Conservation (phyloP, 1,284 basidiomycete genomes). For the Schizopora paradoxa region DNA sequence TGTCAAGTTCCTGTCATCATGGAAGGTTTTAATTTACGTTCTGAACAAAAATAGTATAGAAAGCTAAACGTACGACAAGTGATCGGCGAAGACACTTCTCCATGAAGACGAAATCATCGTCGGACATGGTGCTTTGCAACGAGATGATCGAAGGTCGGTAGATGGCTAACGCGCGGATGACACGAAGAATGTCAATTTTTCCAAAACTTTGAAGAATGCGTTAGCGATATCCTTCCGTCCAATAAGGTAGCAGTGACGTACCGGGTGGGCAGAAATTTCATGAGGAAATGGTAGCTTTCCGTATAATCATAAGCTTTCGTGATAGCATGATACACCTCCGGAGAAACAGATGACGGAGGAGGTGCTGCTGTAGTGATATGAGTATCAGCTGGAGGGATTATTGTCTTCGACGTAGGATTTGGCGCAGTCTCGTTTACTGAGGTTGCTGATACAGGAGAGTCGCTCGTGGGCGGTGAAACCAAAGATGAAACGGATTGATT, state of each 20-base stretch:
- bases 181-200: conserved; percentile 90
- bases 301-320: conserved; percentile 88
- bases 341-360: conserved; percentile 29
- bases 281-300: conserved; percentile 89
- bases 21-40: conserved; percentile 9
- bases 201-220: conserved; percentile 66
- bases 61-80: conserved; percentile 58
- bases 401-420: too few species aligned
- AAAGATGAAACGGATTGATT: conserved; percentile 7
- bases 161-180: conserved; percentile 91
- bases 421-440: conserved; percentile 6
- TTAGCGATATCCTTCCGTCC: too few species aligned
- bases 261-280: conserved; percentile 86
- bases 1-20: conserved; percentile 78
- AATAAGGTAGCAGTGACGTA: conserved; percentile 28
- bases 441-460: conserved; percentile 10
- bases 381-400: too few species aligned
- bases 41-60: conserved; percentile 7
- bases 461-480: conserved; percentile 16
- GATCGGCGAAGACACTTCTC: conserved; percentile 95
- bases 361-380: conserved; percentile 20
- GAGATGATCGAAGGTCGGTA: conserved; percentile 95
- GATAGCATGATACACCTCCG: conserved; percentile 64
- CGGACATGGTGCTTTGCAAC: conserved; percentile 89
- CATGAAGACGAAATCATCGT: conserved; percentile 92